A percentile compares a stretch with the other conserved stretches of the same genome.
Evolutionary conservation across 306 rosid species (phyloP).

Genomic region (Quillaja saponaria): DNA sequence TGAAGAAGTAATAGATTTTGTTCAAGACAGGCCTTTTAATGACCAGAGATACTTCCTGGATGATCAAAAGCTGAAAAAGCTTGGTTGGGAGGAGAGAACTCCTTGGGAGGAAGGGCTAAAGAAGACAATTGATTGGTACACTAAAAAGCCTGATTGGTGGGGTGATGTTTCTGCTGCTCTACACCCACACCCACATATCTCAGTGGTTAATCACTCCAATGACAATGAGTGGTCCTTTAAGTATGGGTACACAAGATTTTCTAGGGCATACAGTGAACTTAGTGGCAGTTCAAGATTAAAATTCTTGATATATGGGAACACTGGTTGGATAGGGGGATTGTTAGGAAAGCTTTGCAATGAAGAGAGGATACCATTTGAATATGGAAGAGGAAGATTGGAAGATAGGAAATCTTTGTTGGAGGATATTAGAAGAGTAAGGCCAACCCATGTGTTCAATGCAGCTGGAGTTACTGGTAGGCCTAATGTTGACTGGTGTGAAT

Average conservation of each 20-base stretch:
- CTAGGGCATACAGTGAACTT: slow-evolving; percentile 48
- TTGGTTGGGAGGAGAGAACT: slow-evolving; percentile 69
- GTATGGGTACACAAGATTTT: slow-evolving; percentile 47
- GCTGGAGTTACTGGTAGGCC: slow-evolving; percentile 79
- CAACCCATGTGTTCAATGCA: slow-evolving; percentile 71
- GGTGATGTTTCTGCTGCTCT: slow-evolving; percentile 71
- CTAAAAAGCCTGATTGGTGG: slow-evolving; percentile 66
- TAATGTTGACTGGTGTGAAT: slow-evolving; percentile 80
- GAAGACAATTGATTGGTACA: slow-evolving; percentile 68
- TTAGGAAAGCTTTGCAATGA: slow-evolving; percentile 61
- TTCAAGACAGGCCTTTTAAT: slow-evolving; percentile 77
- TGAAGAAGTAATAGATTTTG: slow-evolving; percentile 52
- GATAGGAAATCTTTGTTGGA: slow-evolving; percentile 58
- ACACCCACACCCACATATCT: slow-evolving; percentile 58
- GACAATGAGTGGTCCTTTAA: slow-evolving; percentile 59
- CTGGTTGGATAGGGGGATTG: slow-evolving; percentile 74
- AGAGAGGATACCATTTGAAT: slow-evolving; percentile 53
- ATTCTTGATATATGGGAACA: slow-evolving; percentile 68
- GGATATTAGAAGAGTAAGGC: slow-evolving; percentile 49
- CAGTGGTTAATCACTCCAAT: slow-evolving; percentile 45
- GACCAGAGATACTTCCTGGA: slow-evolving; percentile 74
- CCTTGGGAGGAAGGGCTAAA: slow-evolving; percentile 67
- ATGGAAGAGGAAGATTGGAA: slow-evolving; percentile 62
- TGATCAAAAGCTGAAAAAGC: slow-evolving; percentile 66
- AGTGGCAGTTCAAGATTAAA: slow-evolving; percentile 34